Percentiles rank a stretch among this genome's conserved stretches.
Evolutionary conservation across 768 basidiomycete species (phyloP).

Genomic region (Galerina marginata): DNA sequence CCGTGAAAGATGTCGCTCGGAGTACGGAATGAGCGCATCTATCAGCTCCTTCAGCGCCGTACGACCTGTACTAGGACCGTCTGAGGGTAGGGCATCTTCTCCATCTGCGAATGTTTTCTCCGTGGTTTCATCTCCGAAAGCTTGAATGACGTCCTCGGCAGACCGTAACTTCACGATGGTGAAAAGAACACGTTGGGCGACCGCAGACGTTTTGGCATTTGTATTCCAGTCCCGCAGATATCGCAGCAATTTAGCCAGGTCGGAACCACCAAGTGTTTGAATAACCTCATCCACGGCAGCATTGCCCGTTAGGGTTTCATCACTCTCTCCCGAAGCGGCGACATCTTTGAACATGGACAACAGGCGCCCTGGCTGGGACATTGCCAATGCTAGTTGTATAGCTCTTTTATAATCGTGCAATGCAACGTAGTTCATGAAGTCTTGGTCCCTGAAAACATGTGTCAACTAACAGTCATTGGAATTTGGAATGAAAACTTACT

Average conservation of each 20-base stretch:
- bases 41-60: slow-evolving; percentile 73
- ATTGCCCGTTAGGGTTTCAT: slow-evolving; percentile 61
- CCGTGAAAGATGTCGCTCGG: slow-evolving; percentile 87
- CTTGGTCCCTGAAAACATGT: slow-evolving; percentile 79
- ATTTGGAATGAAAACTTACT: slow-evolving; percentile 55
- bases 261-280: slow-evolving; percentile 67
- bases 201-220: slow-evolving; percentile 81
- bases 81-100: slow-evolving; percentile 11
- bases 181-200: slow-evolving; percentile 86
- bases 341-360: slow-evolving; percentile 79
- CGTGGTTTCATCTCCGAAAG: slow-evolving; percentile 56
- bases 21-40: slow-evolving; percentile 90
- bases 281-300: slow-evolving; percentile 82
- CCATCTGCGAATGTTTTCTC: slow-evolving; percentile 37
- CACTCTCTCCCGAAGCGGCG: slow-evolving; percentile 32
- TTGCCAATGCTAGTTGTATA: slow-evolving; percentile 88
- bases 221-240: slow-evolving; percentile 95
- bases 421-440: slow-evolving; percentile 88
- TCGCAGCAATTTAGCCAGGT: slow-evolving; percentile 80
- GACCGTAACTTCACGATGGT: slow-evolving; percentile 79
- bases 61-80: slow-evolving; percentile 27
- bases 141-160: slow-evolving; percentile 73
- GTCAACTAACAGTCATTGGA: not conserved
- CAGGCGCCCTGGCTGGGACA: slow-evolving; percentile 92
- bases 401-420: slow-evolving; percentile 91